These are phyloP conservation scores for Pelargonium australe DNA, from an alignment of 441 rosid genomes.

Conservation along the genomic window DNA sequence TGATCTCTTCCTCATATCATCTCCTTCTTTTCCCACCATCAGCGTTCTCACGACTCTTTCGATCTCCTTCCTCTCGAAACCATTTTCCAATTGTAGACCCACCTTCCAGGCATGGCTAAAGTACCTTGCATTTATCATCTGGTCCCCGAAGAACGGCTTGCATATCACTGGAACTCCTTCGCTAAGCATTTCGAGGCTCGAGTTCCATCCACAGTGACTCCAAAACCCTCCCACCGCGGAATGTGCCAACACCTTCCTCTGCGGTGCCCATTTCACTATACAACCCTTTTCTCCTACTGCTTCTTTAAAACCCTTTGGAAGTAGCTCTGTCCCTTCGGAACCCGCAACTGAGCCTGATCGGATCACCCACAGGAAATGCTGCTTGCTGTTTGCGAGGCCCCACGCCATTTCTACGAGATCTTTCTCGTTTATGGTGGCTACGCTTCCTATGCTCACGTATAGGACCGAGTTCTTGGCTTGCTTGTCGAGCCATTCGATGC, in stretches of 20 bases:
- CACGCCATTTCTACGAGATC: slow-evolving; percentile 24
- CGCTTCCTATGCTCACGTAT: slow-evolving; percentile 29
- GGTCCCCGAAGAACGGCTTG: slow-evolving; percentile 29
- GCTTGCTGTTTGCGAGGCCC: slow-evolving; percentile 27
- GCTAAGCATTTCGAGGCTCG: slow-evolving; percentile 28
- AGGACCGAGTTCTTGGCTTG: slow-evolving; percentile 24
- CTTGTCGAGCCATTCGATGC: slow-evolving; percentile 28
- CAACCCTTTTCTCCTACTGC: slow-evolving; percentile 12
- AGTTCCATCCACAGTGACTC: slow-evolving; percentile 35
- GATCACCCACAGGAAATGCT: slow-evolving; percentile 31
- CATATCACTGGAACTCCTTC: slow-evolving; percentile 37
- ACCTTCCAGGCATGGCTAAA: slow-evolving; percentile 25
- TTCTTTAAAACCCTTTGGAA: slow-evolving; percentile 18
- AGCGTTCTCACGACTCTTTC: slow-evolving; percentile 18
- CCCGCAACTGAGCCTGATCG: slow-evolving; percentile 21
- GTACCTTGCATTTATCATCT: slow-evolving; percentile 18
- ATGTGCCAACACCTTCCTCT: slow-evolving; percentile 24
- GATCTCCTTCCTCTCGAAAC: slow-evolving; percentile 25
- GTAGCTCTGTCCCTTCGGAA: slow-evolving; percentile 17
- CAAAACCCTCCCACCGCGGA: slow-evolving; percentile 28
- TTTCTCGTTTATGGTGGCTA: slow-evolving; percentile 21
- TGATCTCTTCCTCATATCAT: slow-evolving; percentile 18
- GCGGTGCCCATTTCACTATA: slow-evolving; percentile 30
- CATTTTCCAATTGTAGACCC: slow-evolving; percentile 28
- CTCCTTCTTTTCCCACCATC: slow-evolving; percentile 25